Evolutionary conservation across 208 protist genomes (phyloP), one percentile per base, ranked within the genome.

Genomic region (Leishmania mexicana): DNA sequence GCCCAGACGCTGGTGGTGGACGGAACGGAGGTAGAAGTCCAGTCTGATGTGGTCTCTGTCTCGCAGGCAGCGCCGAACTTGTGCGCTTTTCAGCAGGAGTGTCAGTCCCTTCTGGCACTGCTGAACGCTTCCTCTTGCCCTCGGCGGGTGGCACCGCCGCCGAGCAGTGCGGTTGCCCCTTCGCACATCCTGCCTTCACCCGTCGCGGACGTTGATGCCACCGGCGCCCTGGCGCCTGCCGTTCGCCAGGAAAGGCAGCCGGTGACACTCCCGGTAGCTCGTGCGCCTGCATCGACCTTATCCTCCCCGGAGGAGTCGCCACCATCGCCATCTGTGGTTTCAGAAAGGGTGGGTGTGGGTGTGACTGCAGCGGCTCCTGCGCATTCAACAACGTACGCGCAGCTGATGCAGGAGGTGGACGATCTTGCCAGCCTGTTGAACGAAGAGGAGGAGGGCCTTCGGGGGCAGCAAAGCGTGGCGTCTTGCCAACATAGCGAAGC

Each of bases 71-170:
- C 57, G 5, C 83, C 83, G 53, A 82, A 83, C 74, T 71, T 88
- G n/a, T 79, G 71, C 35, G 77, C 84, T 35, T 88, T 88, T 49
- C 81, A 79, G 42, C 73, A 85, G 35, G 85, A 89, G 73, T 89
- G 86, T 76, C 70, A 80, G 19, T 81, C 81, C 11, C 81, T 89
- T 28, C 71, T 89, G 42, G 78, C 83, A 13, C 15, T 89, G 64
- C 57, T 89, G 28, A 62, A 57, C 35, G 57, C 78, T 13, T 65
- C 83, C 11, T 38, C 83, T 10, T 2, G 49, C 42, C 19, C 31
- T 28, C n/a, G 75, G 5, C 81, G 65, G 7, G 10, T 15, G 2
- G 53, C 74, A 40, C 47, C 54, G 47, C n/a, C 49, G 51, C 67
- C 45, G 53, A 54, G 53, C 51, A 76, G 2, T 51, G 15, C 51